Evolutionary conservation across 257 asterid species (phyloP).

Genomic region (Paraleonurus japonicus): DNA sequence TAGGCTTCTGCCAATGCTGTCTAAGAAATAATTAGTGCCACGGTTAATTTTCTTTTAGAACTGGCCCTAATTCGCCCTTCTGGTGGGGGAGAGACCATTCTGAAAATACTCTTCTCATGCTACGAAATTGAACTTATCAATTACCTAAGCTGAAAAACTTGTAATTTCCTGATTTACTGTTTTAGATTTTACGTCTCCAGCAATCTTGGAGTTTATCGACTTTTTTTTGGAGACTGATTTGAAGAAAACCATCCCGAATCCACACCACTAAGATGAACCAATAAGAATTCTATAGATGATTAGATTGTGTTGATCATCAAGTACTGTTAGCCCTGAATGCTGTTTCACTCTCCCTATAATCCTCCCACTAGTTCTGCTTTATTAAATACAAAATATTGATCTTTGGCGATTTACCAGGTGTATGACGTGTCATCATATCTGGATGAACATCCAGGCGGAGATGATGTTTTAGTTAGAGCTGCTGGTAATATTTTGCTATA

Average conservation of each 20-base stretch:
- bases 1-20: background rate
- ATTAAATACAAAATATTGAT: slow-evolving; percentile 1
- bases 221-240: background rate
- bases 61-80: background rate
- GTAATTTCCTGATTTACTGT: background rate
- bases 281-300: background rate
- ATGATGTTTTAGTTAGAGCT: slow-evolving; percentile 64
- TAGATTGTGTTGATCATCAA: background rate
- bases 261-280: background rate
- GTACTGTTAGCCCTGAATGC: background rate
- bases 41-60: background rate
- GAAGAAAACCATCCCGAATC: background rate
- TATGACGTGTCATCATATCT: slow-evolving; percentile 83
- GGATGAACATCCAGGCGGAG: slow-evolving; percentile 99
- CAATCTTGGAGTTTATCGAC: background rate
- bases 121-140: background rate
- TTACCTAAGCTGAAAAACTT: background rate
- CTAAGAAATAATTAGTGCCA: background rate
- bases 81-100: background rate
- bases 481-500: slow-evolving; percentile 47
- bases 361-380: background rate
- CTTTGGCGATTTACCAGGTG: slow-evolving; percentile 51
- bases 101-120: background rate
- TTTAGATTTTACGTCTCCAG: background rate
- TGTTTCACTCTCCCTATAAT: background rate